Conservation (phyloP, 257 asterid species). For the Echium plantagineum region DNA sequence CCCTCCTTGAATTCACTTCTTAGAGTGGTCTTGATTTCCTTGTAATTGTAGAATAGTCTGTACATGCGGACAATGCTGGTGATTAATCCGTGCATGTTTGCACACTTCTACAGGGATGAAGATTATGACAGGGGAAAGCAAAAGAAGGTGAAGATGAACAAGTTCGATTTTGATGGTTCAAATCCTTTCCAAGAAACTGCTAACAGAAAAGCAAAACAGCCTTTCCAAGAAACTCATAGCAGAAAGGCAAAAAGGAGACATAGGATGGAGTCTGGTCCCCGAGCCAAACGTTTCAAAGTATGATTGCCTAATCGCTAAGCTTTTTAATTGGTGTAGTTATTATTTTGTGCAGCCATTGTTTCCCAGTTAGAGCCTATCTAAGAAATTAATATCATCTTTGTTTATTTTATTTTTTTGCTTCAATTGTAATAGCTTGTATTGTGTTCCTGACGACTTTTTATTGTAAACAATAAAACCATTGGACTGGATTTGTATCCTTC, state of each 20-base stretch:
- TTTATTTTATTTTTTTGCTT: not conserved
- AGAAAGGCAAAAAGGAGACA: constrained; percentile 28
- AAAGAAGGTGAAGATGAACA: constrained; percentile 60
- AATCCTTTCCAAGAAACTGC: constrained; percentile 79
- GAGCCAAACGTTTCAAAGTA: constrained; percentile 60
- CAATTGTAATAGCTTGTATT: not conserved
- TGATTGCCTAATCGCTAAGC: constrained; percentile 7
- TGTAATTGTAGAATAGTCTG: too few relatives aligned
- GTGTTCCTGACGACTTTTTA: not conserved
- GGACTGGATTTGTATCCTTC: constrained; percentile 3
- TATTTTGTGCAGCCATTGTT: constrained; percentile 6
- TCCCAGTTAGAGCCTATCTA: not conserved
- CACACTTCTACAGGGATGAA: constrained; percentile 58
- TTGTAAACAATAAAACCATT: not conserved
- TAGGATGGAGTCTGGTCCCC: constrained; percentile 27
- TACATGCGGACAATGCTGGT: not conserved
- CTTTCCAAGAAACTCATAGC: constrained; percentile 63
- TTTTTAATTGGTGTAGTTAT: not conserved
- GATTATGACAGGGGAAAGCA: constrained; percentile 88
- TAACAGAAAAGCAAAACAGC: not conserved
- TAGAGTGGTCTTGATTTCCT: too few relatives aligned
- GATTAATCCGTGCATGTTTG: not conserved
- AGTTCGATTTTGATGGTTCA: constrained; percentile 40
- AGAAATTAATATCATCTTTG: not conserved
- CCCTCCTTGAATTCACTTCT: not conserved